Evolutionary conservation across 768 basidiomycete species (phyloP).

Genomic region (Floccularia luteovirens): DNA sequence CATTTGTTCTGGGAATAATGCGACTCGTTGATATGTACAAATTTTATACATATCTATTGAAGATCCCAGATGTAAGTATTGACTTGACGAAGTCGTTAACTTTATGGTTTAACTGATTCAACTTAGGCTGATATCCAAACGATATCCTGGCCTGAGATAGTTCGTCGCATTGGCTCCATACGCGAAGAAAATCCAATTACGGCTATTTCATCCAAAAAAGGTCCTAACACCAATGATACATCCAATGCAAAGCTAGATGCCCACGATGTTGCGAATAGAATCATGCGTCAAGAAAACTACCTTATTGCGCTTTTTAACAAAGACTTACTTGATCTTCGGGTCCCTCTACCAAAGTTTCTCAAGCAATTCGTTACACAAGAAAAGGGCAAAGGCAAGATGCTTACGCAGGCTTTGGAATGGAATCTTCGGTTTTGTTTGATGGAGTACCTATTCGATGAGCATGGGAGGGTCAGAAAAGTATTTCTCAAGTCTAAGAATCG

Average conservation of each 20-base stretch:
- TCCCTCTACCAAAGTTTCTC: conserved; percentile 64
- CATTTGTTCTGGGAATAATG: conserved; percentile 67
- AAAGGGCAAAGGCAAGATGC: conserved; percentile 64
- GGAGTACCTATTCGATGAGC: conserved; percentile 90
- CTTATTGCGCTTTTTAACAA: conserved; percentile 98
- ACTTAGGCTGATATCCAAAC: conserved; percentile 96
- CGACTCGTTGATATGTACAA: conserved; percentile 91
- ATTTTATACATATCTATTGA: conserved; percentile 92
- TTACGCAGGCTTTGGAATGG: conserved; percentile 95
- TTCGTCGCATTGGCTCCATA: conserved; percentile 82
- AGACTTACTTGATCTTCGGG: conserved; percentile 81
- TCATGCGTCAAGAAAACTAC: conserved; percentile 98
- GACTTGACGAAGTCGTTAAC: too few species aligned
- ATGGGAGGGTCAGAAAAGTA: conserved; percentile 83
- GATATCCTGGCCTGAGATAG: conserved; percentile 93
- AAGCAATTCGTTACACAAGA: conserved; percentile 42
- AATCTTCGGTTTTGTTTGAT: conserved; percentile 93
- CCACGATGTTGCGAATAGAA: conserved; percentile 96
- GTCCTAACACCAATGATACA: conserved; percentile 46
- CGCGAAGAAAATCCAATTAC: conserved; percentile 92
- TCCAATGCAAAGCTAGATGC: conserved; percentile 88
- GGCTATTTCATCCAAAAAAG: conserved; percentile 61
- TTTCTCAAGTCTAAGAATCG: conserved; percentile 86
- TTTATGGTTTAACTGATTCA: conserved; percentile 7
- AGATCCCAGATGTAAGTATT: conserved; percentile 84